Percentiles rank a stretch among this genome's conserved stretches.
These are phyloP conservation scores for Calonectria crousiana DNA, from an alignment of 2,329 filamentous ascomycete species.

Conservation along the genomic window DNA sequence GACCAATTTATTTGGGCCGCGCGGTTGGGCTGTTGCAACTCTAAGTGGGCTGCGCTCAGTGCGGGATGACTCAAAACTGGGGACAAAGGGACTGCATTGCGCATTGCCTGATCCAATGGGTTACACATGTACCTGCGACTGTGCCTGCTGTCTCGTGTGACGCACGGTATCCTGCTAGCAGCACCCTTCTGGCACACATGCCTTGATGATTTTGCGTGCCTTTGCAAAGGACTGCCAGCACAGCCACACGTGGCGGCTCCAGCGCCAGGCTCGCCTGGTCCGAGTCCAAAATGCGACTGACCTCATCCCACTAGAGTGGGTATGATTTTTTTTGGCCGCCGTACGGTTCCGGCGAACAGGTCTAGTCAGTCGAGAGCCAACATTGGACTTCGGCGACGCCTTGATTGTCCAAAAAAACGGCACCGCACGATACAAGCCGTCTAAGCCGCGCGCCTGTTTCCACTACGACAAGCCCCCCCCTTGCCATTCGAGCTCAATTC, in stretches of 20 bases:
- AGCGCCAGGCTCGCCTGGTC: background rate
- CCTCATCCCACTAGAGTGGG: background rate
- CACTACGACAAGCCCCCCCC: background rate
- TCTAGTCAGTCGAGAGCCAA: background rate
- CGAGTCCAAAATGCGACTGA: slow-evolving; percentile 2
- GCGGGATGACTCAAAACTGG: slow-evolving; percentile 17
- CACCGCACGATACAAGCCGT: background rate
- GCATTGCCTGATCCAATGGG: slow-evolving; percentile 6
- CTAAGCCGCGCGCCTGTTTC: background rate
- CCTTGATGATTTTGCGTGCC: background rate
- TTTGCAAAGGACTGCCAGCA: background rate
- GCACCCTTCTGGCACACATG: background rate
- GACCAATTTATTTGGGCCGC: slow-evolving; percentile 21
- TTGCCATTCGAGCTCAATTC: slow-evolving; percentile 24
- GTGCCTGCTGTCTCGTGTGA: background rate
- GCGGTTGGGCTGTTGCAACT: slow-evolving; percentile 31
- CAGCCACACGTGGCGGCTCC: slow-evolving; percentile 21
- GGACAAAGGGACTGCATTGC: background rate
- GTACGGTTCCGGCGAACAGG: background rate
- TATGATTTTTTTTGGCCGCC: slow-evolving; percentile 10
- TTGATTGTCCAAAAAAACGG: background rate
- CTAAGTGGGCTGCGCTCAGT: slow-evolving; percentile 8
- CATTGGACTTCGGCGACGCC: background rate
- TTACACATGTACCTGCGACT: background rate
- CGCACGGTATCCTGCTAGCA: slow-evolving; percentile 30